phyloP scores from a whole-genome alignment of 169 alveolate species.

The Neospora caninum region DNA sequence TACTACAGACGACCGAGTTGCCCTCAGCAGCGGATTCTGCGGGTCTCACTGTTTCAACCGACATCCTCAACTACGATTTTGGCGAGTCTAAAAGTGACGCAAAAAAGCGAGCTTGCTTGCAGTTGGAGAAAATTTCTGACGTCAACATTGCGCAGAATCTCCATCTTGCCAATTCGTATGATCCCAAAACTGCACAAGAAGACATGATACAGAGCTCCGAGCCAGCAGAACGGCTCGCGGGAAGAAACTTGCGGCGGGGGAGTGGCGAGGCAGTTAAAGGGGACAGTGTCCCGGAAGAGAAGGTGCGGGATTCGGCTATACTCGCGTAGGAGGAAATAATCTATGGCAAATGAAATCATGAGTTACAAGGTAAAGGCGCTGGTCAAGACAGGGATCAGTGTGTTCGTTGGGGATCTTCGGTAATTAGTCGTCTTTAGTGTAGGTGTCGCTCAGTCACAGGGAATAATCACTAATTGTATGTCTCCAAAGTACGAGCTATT shows the following conservation, averaged over 20 bases:
- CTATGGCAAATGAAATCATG: neutral
- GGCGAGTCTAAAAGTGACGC: neutral
- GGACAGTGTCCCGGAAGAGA: neutral
- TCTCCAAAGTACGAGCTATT: too few species aligned
- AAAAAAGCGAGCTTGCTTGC: neutral
- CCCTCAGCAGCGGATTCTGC: neutral
- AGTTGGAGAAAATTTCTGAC: neutral
- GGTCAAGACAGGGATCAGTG: too few species aligned
- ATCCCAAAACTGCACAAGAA: neutral
- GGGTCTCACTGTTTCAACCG: neutral
- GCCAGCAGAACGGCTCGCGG: neutral
- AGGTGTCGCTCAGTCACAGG: neutral
- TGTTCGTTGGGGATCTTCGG: neutral
- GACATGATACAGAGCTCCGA: neutral
- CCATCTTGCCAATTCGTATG: neutral
- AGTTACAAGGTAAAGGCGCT: neutral
- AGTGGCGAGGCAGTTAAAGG: neutral
- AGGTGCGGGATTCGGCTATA: neutral
- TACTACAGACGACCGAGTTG: neutral
- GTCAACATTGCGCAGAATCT: neutral
- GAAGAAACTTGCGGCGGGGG: neutral
- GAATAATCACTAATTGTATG: too few species aligned
- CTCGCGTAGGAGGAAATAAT: neutral
- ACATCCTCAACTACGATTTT: neutral
- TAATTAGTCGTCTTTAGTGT: neutral